Percentiles rank a stretch among this genome's conserved stretches.
phyloP scores from a whole-genome alignment of 2,329 filamentous ascomycete genomes.

The Diplodia seriata region DNA sequence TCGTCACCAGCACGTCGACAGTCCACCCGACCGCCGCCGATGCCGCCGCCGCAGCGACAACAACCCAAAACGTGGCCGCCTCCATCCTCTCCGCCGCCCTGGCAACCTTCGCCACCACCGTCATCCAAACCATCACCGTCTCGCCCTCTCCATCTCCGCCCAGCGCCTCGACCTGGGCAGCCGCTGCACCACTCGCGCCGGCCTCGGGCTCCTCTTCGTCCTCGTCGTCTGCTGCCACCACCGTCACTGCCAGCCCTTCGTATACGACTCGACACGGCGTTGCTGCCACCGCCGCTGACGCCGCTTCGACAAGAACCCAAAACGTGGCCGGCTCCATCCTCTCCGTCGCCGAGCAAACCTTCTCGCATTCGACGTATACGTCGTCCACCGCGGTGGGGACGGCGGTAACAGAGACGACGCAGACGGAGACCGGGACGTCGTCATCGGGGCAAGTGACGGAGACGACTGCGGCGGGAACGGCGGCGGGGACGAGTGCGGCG shows the following conservation, averaged over 20 bases:
- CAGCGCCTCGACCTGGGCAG: too few relatives aligned
- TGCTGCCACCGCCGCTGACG: background rate
- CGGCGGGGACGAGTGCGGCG: too few relatives aligned
- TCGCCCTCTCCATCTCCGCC: background rate
- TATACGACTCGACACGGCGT: too few relatives aligned
- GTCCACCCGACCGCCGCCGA: too few relatives aligned
- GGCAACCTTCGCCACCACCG: background rate
- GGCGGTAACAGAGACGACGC: background rate
- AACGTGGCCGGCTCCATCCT: too few relatives aligned
- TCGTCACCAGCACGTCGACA: background rate
- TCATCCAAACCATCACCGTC: background rate
- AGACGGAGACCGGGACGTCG: background rate
- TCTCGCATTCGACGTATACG: background rate
- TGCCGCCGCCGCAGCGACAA: too few relatives aligned
- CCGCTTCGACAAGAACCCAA: too few relatives aligned
- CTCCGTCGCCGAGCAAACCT: too few relatives aligned
- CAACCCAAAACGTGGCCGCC: background rate
- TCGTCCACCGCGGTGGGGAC: background rate
- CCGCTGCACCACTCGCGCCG: too few relatives aligned
- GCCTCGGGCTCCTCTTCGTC: too few relatives aligned
- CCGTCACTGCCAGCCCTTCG: too few relatives aligned
- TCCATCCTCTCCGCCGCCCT: conserved; percentile 2
- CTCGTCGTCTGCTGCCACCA: too few relatives aligned
- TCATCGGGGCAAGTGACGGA: background rate
- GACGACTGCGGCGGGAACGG: background rate